These are phyloP conservation scores for Flaveria linearis DNA, from an alignment of 129 eudicot genomes.

Conservation along the genomic window DNA sequence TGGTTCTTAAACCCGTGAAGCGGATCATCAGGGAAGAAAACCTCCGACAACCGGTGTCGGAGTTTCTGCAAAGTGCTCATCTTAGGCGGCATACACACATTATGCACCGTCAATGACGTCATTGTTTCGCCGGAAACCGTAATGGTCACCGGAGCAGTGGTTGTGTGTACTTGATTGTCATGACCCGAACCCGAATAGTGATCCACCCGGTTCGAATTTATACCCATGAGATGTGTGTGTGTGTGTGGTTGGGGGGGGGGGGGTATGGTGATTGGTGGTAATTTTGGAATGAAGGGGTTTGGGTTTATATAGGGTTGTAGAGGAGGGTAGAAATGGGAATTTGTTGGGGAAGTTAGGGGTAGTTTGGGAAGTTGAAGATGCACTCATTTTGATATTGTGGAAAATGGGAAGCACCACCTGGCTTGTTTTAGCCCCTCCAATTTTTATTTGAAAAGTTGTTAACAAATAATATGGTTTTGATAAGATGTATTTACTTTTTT, in stretches of 20 bases:
- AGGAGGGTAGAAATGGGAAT: slow-evolving; percentile 12
- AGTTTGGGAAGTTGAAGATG: neutral
- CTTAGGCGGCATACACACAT: slow-evolving; percentile 73
- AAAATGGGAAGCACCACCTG: slow-evolving; percentile 16
- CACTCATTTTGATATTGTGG: neutral
- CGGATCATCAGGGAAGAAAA: slow-evolving; percentile 93
- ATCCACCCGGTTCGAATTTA: slow-evolving; percentile 63
- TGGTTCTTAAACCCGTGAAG: slow-evolving; percentile 82
- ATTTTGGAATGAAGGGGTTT: slow-evolving; percentile 22
- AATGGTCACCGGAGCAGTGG: slow-evolving; percentile 13
- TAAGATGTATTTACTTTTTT: too few species aligned
- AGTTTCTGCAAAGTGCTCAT: slow-evolving; percentile 66
- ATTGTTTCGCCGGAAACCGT: slow-evolving; percentile 14
- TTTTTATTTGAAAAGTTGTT: slow-evolving; percentile 1
- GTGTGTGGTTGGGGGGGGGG: neutral
- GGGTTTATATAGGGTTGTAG: slow-evolving; percentile 34
- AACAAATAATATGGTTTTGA: too few species aligned
- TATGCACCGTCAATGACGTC: slow-evolving; percentile 52
- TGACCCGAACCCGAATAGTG: slow-evolving; percentile 41
- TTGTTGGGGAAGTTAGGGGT: neutral
- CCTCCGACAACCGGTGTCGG: slow-evolving; percentile 58
- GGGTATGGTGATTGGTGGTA: slow-evolving; percentile 21
- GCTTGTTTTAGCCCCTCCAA: slow-evolving; percentile 4
- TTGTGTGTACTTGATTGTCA: slow-evolving; percentile 7
- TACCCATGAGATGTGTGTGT: slow-evolving; percentile 37